Conservation (phyloP, 2,329 filamentous ascomycete genomes). For the Monosporascus ibericus region DNA sequence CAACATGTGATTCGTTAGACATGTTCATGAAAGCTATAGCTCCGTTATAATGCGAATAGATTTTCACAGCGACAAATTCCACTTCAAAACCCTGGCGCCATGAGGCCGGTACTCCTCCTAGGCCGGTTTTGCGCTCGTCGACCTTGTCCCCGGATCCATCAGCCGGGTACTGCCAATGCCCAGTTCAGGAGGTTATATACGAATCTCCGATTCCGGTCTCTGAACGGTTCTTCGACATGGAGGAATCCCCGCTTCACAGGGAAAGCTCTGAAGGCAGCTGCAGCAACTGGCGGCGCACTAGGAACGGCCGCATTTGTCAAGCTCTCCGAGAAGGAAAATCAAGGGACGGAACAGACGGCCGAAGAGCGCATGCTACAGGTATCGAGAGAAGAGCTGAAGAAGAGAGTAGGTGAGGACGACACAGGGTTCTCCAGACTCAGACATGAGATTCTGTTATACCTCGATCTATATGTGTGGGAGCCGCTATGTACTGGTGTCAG, state of each 20-base stretch:
- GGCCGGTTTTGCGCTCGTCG: constrained; percentile 39
- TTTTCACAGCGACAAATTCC: not conserved
- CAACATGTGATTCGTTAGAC: constrained; percentile 11
- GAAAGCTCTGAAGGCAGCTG: constrained; percentile 31
- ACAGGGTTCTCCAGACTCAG: constrained; percentile 51
- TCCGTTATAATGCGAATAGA: constrained; percentile 6
- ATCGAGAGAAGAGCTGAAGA: constrained; percentile 71
- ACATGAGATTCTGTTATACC: constrained; percentile 55
- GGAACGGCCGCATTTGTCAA: constrained; percentile 53
- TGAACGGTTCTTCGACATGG: constrained; percentile 2
- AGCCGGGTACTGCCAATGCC: constrained; percentile 6
- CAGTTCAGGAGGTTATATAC: constrained; percentile 14
- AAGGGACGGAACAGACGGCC: constrained; percentile 52
- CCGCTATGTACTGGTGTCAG: constrained; percentile 79
- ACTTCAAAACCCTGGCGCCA: constrained; percentile 24
- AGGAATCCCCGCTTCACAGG: constrained; percentile 16
- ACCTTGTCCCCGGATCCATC: constrained; percentile 15
- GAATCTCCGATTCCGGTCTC: constrained; percentile 10
- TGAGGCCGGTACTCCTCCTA: constrained; percentile 39
- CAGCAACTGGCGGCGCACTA: constrained; percentile 37
- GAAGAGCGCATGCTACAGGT: constrained; percentile 83
- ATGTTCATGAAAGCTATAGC: not conserved
- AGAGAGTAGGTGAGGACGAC: constrained; percentile 58
- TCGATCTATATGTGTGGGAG: constrained; percentile 74
- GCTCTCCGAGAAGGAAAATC: constrained; percentile 50